Evolutionary conservation across 1,284 basidiomycete species (phyloP), one percentile per base, ranked within the genome.

Genomic region (Cutaneotrichosporon sp.): DNA sequence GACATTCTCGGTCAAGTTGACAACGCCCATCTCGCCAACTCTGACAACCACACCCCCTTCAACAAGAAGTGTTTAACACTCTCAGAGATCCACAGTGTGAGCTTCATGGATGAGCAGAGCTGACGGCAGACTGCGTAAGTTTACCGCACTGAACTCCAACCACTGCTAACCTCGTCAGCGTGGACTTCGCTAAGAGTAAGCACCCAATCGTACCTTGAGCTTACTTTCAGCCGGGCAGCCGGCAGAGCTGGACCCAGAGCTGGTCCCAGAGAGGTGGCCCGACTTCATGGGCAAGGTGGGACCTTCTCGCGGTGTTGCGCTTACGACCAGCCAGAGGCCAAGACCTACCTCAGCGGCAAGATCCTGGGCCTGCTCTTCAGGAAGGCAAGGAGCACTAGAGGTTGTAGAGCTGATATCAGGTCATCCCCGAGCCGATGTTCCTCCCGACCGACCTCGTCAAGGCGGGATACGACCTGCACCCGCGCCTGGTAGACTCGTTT

Each of bases 121-220:
- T 73, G 60, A 70, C 63, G 34, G 8, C 60, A 75, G 73, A 75
- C 69, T 29, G 74, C 74, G 72, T 75, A 57, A 53, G 67, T 43
- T n/a, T n/a, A n/a, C n/a, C n/a, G n/a, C n/a, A n/a, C n/a, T n/a
- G n/a, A n/a, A n/a, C n/a, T n/a, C n/a, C n/a, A n/a, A n/a, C n/a
- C n/a, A n/a, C n/a, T 8, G 36, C 46, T 42, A 42, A 42, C 38
- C 7, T 18, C 16, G 13, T 3, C 24, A 66, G 63, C 13, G 79
- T 80, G 25, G 79, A 80, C 62, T 80, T 79, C 59, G 76, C 79
- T n/a, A 80, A 80, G 63, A 79, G 75, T 76, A 27, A 65, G 73
- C 34, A 18, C 1, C 3, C 9, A 1, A 8, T 36, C 13, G 8
- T 2, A 13, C 2, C 1, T 13, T 0, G 0, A 4, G 22, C 64